These are phyloP conservation scores for Lupinus albus DNA, from an alignment of 306 rosid species.

Conservation along the genomic window DNA sequence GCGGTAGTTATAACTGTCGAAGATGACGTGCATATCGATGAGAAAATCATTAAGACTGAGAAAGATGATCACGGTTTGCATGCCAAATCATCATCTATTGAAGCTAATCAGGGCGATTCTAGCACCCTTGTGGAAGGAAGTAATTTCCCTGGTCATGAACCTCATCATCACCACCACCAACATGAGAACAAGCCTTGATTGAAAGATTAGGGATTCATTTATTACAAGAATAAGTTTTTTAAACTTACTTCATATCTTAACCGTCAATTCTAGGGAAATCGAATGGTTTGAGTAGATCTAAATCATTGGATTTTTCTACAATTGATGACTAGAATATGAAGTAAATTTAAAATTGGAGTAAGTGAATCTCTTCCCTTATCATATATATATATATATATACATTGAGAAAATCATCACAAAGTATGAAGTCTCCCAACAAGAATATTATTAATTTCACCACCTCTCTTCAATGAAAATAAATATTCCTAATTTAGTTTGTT, in stretches of 20 bases:
- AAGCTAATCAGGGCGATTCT: constrained; percentile 32
- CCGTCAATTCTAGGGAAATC: too few relatives aligned
- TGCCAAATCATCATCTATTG: constrained; percentile 36
- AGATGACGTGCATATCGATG: constrained; percentile 69
- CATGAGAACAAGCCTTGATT: constrained; percentile 42
- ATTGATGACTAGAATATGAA: too few relatives aligned
- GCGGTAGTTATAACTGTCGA: constrained; percentile 54
- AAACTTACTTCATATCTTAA: too few relatives aligned
- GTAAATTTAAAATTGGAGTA: too few relatives aligned
- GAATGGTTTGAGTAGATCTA: too few relatives aligned
- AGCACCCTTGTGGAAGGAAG: constrained; percentile 31
- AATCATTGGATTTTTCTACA: too few relatives aligned
- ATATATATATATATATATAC: neutral
- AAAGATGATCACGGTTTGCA: constrained; percentile 45
- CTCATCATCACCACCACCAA: constrained; percentile 38
- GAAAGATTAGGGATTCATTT: too few relatives aligned
- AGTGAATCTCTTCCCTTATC: too few relatives aligned
- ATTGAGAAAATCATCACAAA: constrained; percentile 20
- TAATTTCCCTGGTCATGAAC: constrained; percentile 36
- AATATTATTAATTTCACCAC: neutral
- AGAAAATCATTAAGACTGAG: constrained; percentile 49
- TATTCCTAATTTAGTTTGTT: neutral
- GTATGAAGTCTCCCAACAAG: constrained; percentile 25
- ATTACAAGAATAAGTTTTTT: too few relatives aligned
- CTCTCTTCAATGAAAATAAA: constrained; percentile 32